These are phyloP conservation scores for Limonium bicolor DNA, from an alignment of 148 eudicot species.

Conservation along the genomic window DNA sequence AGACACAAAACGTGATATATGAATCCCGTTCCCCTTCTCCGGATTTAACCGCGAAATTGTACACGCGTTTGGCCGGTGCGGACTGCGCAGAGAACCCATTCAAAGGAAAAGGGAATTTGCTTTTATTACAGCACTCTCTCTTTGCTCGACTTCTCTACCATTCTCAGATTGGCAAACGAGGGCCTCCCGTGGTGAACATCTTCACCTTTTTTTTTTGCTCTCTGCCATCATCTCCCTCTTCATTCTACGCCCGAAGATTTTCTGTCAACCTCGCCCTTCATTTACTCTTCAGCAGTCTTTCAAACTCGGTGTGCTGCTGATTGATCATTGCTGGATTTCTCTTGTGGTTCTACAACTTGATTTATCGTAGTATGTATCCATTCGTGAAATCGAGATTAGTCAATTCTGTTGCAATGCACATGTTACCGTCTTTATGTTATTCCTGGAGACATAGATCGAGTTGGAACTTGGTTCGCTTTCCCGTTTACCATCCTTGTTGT, in stretches of 20 bases:
- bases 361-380: not conserved
- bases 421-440: no score
- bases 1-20: not conserved
- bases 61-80: no score
- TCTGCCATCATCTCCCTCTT: no score
- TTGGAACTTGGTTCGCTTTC: no score
- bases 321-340: not conserved
- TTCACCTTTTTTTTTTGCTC: not conserved
- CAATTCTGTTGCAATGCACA: no score
- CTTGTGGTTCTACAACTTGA: not conserved
- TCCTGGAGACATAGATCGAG: no score
- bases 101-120: conserved; percentile 5
- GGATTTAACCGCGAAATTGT: not conserved
- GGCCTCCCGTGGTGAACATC: conserved; percentile 1
- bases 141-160: not conserved
- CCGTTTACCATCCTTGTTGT: no score
- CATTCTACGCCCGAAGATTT: no score
- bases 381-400: no score
- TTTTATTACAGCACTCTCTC: conserved; percentile 1
- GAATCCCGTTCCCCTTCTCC: not conserved
- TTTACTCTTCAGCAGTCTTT: not conserved
- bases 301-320: not conserved
- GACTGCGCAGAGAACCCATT: not conserved
- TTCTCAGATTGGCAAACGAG: conserved; percentile 1
- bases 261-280: not conserved